These are phyloP conservation scores for Lasiodiplodia sp. DNA, from an alignment of 2,329 filamentous ascomycete genomes.

Conservation along the genomic window DNA sequence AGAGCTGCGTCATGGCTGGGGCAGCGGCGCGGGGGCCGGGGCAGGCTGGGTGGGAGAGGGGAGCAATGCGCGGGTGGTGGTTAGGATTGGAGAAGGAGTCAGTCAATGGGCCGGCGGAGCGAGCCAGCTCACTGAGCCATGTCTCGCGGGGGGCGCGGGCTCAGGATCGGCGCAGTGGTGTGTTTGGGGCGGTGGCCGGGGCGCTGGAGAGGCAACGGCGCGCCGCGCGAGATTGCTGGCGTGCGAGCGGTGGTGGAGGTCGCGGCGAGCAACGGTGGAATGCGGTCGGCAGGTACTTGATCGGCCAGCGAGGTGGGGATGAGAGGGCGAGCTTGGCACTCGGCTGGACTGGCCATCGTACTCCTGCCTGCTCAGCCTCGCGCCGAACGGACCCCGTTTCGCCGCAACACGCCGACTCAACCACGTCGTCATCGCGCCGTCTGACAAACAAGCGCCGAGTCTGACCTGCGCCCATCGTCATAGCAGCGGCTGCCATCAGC, in stretches of 20 bases:
- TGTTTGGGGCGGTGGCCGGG: conserved; percentile 1
- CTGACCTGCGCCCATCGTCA: conserved; percentile 12
- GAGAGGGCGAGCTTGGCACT: conserved; percentile 15
- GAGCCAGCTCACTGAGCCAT: conserved; percentile 45
- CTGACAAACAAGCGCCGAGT: conserved; percentile 9
- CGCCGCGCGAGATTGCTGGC: not conserved
- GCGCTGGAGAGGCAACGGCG: not conserved
- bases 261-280: conserved; percentile 22
- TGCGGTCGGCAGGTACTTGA: conserved; percentile 15
- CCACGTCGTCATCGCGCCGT: conserved; percentile 3
- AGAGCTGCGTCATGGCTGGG: conserved; percentile 51
- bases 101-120: conserved; percentile 33
- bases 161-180: conserved; percentile 18
- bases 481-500: conserved; percentile 10
- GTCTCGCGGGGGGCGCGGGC: conserved; percentile 30
- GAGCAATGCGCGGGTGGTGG: conserved; percentile 23
- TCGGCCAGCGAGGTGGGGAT: conserved; percentile 27
- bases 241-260: not conserved
- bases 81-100: conserved; percentile 19
- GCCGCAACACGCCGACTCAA: conserved; percentile 1
- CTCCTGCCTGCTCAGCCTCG: conserved; percentile 17
- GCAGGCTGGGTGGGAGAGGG: conserved; percentile 14
- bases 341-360: conserved; percentile 4
- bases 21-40: conserved; percentile 27
- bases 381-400: conserved; percentile 19